These are phyloP conservation scores for Phoenix dactylifera DNA, from an alignment of 176 grass and related monocot genomes.

Conservation along the genomic window DNA sequence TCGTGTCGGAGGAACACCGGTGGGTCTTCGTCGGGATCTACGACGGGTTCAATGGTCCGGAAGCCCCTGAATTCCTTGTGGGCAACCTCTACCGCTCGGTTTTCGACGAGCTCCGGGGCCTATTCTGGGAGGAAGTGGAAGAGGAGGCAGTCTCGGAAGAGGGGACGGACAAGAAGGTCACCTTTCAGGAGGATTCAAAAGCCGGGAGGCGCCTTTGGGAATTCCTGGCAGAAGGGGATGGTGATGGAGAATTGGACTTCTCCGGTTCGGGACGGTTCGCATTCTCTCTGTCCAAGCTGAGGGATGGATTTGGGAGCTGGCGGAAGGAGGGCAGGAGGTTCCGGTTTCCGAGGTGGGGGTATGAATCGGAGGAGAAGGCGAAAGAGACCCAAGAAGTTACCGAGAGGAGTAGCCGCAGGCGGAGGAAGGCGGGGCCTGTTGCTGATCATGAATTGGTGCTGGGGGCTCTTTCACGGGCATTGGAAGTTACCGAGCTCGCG, in stretches of 20 bases:
- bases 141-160: background rate
- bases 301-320: conserved; percentile 23
- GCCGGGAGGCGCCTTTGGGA: conserved; percentile 50
- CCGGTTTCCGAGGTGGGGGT: conserved; percentile 32
- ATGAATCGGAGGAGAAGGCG: conserved; percentile 29
- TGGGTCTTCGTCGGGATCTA: conserved; percentile 97
- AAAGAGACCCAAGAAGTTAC: conserved; percentile 28
- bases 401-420: conserved; percentile 4
- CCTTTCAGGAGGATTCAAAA: conserved; percentile 7
- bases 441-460: conserved; percentile 54
- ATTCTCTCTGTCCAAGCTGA: conserved; percentile 54
- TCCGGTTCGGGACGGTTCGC: conserved; percentile 62
- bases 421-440: conserved; percentile 27
- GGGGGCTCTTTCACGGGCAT: conserved; percentile 47
- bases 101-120: conserved; percentile 52
- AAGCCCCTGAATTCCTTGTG: conserved; percentile 85
- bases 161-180: background rate
- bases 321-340: conserved; percentile 15
- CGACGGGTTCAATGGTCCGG: conserved; percentile 88
- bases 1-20: conserved; percentile 80
- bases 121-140: conserved; percentile 48
- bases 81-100: conserved; percentile 65
- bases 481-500: conserved; percentile 35
- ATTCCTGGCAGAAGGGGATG: conserved; percentile 53
- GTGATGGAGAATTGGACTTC: conserved; percentile 59